Conservation (phyloP, 352 stramenopile species). For the Pythium phragmitis region DNA sequence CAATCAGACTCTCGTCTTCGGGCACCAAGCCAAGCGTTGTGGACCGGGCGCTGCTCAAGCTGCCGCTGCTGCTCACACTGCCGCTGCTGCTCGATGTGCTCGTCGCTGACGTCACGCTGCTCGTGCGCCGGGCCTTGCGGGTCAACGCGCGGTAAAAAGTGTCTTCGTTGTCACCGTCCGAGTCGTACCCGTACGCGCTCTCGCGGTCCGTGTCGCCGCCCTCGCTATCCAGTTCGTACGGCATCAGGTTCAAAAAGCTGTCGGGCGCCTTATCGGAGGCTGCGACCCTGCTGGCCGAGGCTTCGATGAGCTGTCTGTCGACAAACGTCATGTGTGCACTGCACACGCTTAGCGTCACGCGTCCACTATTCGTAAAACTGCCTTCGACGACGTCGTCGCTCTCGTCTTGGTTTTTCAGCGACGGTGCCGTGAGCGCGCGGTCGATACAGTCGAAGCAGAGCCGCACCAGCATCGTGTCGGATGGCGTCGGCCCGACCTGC, state of each 20-base stretch:
- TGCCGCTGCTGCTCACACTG: constrained; percentile 6
- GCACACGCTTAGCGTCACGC: constrained; percentile 26
- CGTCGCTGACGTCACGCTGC: constrained; percentile 1
- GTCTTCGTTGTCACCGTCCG: constrained; percentile 12
- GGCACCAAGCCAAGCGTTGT: constrained; percentile 19
- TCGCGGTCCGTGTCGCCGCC: constrained; percentile 21
- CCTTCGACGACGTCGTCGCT: constrained; percentile 1
- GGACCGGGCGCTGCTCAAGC: constrained; percentile 3
- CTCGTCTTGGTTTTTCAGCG: constrained; percentile 30
- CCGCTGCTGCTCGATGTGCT: constrained; percentile 14
- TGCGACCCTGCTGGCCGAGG: constrained; percentile 26
- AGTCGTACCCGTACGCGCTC: constrained; percentile 31
- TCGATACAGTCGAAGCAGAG: constrained; percentile 84
- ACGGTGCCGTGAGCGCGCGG: constrained; percentile 33
- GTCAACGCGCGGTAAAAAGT: not conserved
- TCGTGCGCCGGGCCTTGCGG: not conserved
- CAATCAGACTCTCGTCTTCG: constrained; percentile 30
- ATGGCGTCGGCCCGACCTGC: constrained; percentile 25
- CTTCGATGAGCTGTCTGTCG: constrained; percentile 30
- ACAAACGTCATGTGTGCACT: constrained; percentile 21
- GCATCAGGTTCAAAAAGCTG: constrained; percentile 32
- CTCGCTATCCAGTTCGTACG: constrained; percentile 19
- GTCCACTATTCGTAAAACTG: constrained; percentile 17
- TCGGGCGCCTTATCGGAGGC: constrained; percentile 2
- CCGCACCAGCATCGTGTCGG: constrained; percentile 41